phyloP scores from a whole-genome alignment of 805 yeast species.

The Candida sonorensis region DNA sequence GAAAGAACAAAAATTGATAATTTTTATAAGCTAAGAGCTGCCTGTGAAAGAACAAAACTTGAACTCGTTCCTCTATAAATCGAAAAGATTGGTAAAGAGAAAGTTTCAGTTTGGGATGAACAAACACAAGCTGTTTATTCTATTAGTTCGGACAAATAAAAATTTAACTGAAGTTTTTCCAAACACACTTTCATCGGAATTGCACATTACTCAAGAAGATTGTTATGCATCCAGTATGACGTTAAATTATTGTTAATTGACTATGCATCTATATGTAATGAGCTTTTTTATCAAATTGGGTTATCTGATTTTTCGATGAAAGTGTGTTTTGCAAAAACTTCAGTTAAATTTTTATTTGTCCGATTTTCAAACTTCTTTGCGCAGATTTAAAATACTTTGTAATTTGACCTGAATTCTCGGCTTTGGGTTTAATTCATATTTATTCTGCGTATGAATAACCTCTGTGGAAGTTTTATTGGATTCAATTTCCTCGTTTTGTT shows the following conservation, averaged over 20 bases:
- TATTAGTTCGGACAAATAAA: constrained; percentile 36
- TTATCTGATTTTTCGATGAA: constrained; percentile 82
- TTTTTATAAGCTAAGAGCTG: no score
- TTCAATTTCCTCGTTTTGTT: no score
- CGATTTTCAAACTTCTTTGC: constrained; percentile 40
- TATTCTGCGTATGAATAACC: constrained; percentile 3
- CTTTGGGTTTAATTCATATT: constrained; percentile 1
- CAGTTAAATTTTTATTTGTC: constrained; percentile 50
- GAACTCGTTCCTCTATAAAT: no score
- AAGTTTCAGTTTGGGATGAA: no score
- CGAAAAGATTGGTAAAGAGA: no score
- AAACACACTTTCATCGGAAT: constrained; percentile 75
- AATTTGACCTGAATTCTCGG: constrained; percentile 40
- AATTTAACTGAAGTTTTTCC: constrained; percentile 62
- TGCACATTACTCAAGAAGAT: constrained; percentile 61
- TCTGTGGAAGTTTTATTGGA: no score
- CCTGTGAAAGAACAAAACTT: no score
- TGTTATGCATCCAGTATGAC: constrained; percentile 81
- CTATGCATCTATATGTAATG: constrained; percentile 74
- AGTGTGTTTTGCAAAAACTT: constrained; percentile 59
- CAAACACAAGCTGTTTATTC: no score
- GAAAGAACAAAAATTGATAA: no score
- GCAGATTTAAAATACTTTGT: constrained; percentile 52
- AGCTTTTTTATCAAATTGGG: constrained; percentile 60
- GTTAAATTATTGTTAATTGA: constrained; percentile 73